phyloP scores from a whole-genome alignment of 1,139 yeast genomes.

The Kazachstania sp. region DNA sequence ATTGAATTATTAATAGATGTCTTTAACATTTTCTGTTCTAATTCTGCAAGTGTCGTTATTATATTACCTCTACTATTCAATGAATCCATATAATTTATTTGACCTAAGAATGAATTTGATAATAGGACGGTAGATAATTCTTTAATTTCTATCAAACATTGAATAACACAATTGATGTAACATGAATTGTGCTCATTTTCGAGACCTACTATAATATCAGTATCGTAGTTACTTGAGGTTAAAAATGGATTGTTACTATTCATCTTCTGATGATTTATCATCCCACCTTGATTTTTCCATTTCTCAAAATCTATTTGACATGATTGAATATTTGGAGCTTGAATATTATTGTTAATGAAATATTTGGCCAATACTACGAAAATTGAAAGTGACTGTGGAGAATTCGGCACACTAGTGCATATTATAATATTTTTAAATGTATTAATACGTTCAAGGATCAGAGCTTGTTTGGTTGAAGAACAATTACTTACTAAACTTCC shows the following conservation, averaged over 20 bases:
- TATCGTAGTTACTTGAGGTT: not conserved
- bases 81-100: slow-evolving; percentile 62
- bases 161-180: slow-evolving; percentile 86
- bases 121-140: slow-evolving; percentile 26
- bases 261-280: not conserved
- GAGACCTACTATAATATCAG: slow-evolving; percentile 44
- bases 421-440: not conserved
- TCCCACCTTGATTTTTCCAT: not conserved
- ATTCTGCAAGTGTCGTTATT: slow-evolving; percentile 64
- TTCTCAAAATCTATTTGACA: not conserved
- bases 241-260: not conserved
- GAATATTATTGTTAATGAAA: not conserved
- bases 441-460: not conserved
- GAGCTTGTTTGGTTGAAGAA: not conserved
- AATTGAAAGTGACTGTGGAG: not conserved
- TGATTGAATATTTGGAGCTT: not conserved
- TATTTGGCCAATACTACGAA: not conserved
- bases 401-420: not conserved
- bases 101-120: slow-evolving; percentile 41
- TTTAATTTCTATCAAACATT: slow-evolving; percentile 55
- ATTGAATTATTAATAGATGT: slow-evolving; percentile 9
- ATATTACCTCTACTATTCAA: slow-evolving; percentile 73
- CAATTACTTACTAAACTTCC: not conserved
- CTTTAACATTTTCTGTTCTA: slow-evolving; percentile 51
- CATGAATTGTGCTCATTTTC: slow-evolving; percentile 83